A percentile compares a stretch with the other conserved stretches of the same genome.
phyloP scores from a whole-genome alignment of 345 rosid species.

The Corymbia maculata region DNA sequence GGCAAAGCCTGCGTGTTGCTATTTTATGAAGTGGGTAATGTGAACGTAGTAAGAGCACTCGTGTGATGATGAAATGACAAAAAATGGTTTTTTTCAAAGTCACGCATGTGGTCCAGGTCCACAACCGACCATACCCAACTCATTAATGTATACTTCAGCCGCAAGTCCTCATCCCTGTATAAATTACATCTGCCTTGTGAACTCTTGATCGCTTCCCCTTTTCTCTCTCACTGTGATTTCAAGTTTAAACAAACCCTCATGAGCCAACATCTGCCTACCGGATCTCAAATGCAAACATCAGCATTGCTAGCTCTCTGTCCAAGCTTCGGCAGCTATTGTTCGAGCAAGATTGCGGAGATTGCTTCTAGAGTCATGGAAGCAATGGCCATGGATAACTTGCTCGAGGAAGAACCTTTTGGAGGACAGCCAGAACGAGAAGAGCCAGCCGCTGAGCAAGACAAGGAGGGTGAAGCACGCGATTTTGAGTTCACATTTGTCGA shows the following conservation, averaged over 20 bases:
- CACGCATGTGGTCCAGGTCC: not conserved
- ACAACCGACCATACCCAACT: not conserved
- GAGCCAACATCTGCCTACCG: not conserved
- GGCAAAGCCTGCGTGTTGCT: not conserved
- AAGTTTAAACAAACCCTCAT: not conserved
- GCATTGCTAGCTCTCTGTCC: not conserved
- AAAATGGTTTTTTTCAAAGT: not conserved
- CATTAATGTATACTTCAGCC: not conserved
- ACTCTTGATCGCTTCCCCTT: not conserved
- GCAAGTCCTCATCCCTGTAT: not conserved
- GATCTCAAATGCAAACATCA: not conserved
- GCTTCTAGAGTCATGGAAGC: not conserved
- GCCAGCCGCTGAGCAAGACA: not conserved
- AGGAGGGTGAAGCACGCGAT: slow-evolving; percentile 4
- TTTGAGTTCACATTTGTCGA: slow-evolving; percentile 43
- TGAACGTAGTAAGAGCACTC: not conserved
- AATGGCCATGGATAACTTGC: not conserved
- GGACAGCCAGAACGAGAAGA: not conserved
- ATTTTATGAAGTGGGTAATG: not conserved
- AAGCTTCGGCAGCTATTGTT: not conserved
- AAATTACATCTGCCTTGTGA: not conserved
- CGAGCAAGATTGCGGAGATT: not conserved
- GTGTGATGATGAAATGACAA: not conserved
- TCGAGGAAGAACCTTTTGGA: not conserved
- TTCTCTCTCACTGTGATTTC: not conserved